phyloP scores from a whole-genome alignment of 257 asterid species.

The Eustoma russellianum region DNA sequence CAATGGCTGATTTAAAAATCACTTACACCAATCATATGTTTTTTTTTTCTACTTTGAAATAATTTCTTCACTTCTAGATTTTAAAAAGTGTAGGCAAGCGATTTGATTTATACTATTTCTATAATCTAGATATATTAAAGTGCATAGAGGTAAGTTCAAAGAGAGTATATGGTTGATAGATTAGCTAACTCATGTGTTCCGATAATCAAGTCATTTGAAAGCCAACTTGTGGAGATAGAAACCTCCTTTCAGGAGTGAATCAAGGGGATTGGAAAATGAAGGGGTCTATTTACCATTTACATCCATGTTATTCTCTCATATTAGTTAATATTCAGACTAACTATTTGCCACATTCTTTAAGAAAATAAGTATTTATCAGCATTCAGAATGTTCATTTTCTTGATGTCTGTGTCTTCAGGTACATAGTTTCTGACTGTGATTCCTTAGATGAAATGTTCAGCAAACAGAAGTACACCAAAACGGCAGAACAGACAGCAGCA shows the following conservation, averaged over 20 bases:
- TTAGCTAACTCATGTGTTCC: slow-evolving; percentile 62
- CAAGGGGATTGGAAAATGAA: slow-evolving; percentile 89
- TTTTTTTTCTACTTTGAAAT: too few relatives aligned
- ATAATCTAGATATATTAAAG: too few relatives aligned
- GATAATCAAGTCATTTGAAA: slow-evolving; percentile 84
- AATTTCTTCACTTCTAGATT: too few relatives aligned
- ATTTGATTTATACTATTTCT: too few relatives aligned
- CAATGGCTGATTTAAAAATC: too few relatives aligned
- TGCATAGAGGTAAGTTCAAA: too few relatives aligned
- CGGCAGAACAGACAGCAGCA: slow-evolving; percentile 90
- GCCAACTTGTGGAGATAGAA: slow-evolving; percentile 82
- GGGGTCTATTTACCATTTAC: slow-evolving; percentile 28
- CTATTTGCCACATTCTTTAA: too few relatives aligned
- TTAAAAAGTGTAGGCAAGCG: too few relatives aligned
- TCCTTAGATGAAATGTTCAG: slow-evolving; percentile 60
- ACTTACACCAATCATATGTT: too few relatives aligned
- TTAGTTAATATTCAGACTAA: too few relatives aligned
- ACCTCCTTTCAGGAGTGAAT: slow-evolving; percentile 56
- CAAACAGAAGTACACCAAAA: slow-evolving; percentile 65
- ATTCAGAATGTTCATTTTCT: background rate
- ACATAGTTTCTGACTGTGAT: slow-evolving; percentile 89
- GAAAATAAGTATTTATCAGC: background rate
- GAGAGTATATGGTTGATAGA: too few relatives aligned
- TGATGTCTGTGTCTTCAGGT: slow-evolving; percentile 30
- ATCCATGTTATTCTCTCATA: background rate